Base-by-base conservation (phyloP, 495 filamentous ascomycete genomes). In the Penicillium chermesinum region DNA sequence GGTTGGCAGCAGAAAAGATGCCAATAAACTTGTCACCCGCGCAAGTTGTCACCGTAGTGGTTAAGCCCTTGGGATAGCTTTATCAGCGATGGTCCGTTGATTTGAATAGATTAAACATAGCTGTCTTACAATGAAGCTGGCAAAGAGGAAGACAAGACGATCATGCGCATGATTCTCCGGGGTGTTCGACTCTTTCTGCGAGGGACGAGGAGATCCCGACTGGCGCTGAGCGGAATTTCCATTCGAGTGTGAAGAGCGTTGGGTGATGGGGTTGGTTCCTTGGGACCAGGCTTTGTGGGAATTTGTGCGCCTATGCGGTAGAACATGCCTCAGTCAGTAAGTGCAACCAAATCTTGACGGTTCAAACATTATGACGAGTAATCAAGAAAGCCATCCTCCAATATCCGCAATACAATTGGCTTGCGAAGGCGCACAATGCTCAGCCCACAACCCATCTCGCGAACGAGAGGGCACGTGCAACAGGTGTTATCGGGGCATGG, bases 11-110 rank as follows among this genome's bases (percentile, higher is more conserved):
- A 35, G 77, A 79, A 61, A 85, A 86, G 48, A 83, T 78, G 53
- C 87, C 88, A 35, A 80, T 80, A 66, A 82, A 93, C 52, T 83
- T 80, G 46, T 89, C 85, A 49, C 85, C 84, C 56, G 71, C 81
- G 54, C 80, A 81, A 12, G 86, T 77, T 12, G 80, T 85, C 54
- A 95, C 71, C 20, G 77, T 81, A 43, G 85, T 75, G 48, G 70
- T 68, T 48, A 82, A 72, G 52, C 87, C 88, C 89, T 95, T 60
- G 8, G 52, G 45, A 49, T n/a, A 46, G 13, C 12, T 8, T 27
- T 18, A 50, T 56, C 37, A 62, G 60, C 21, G 61, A 16, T 4
- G 14, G 1, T 22, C 12, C 16, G 32, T 16, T 12, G 34, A 2
- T 19, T 13, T 10, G 15, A 5, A 36, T 13, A 9, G 10, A n/a